phyloP scores from a whole-genome alignment of 805 yeast genomes.

The Wickerhamomyces queroliae region DNA sequence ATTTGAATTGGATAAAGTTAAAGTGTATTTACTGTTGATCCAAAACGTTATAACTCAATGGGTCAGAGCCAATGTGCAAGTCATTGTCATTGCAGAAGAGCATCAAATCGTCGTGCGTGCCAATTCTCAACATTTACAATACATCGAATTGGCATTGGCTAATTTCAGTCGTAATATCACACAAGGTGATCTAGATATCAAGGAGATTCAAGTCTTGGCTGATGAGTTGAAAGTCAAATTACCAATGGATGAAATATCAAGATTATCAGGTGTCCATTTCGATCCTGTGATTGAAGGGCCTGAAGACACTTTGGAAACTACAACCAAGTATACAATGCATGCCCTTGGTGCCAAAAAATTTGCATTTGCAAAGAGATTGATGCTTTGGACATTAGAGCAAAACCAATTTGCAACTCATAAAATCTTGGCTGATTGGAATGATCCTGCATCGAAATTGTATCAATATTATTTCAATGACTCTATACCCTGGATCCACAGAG shows the following conservation, averaged over 20 bases:
- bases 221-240: conserved; percentile 4
- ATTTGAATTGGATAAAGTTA: conserved; percentile 14
- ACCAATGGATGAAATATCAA: conserved; percentile 20
- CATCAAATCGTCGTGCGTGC: conserved; percentile 17
- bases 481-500: conserved; percentile 21
- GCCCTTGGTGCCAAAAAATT: conserved; percentile 15
- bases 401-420: conserved; percentile 15
- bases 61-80: conserved; percentile 20
- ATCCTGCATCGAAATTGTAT: conserved; percentile 4
- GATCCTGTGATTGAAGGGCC: background rate
- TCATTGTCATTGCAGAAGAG: conserved; percentile 15
- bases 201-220: conserved; percentile 8
- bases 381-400: conserved; percentile 20
- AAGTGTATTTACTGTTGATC: conserved; percentile 15
- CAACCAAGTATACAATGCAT: conserved; percentile 11
- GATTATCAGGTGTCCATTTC: conserved; percentile 17
- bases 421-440: conserved; percentile 6
- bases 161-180: conserved; percentile 11
- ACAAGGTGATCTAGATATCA: conserved; percentile 11
- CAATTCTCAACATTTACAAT: conserved; percentile 16
- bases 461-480: conserved; percentile 10
- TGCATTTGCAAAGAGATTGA: conserved; percentile 17
- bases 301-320: conserved; percentile 3
- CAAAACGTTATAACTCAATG: conserved; percentile 19
- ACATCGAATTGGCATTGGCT: conserved; percentile 18